phyloP scores from a whole-genome alignment of 768 basidiomycete species.

The Sarcodon sp. region DNA sequence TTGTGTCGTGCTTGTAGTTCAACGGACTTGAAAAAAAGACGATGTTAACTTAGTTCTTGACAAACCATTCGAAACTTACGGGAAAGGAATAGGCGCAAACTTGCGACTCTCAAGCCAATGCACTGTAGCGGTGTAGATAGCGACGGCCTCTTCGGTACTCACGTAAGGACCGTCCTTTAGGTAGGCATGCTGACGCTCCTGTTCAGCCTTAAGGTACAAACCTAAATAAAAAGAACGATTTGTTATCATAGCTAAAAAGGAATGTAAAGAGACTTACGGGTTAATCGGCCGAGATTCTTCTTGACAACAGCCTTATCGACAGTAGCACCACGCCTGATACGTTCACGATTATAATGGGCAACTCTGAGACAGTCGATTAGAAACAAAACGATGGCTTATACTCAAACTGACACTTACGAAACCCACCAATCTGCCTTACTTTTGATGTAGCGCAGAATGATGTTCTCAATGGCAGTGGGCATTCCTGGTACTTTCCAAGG shows the following conservation, averaged over 20 bases:
- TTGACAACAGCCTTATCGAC: constrained; percentile 98
- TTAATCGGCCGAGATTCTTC: constrained; percentile 97
- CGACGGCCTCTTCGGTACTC: constrained; percentile 96
- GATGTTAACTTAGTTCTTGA: background rate
- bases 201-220: constrained; percentile 96
- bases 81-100: constrained; percentile 98
- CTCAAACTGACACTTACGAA: constrained; percentile 36
- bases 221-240: constrained; percentile 20
- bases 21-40: constrained; percentile 43
- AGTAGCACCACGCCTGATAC: constrained; percentile 92
- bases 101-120: constrained; percentile 98
- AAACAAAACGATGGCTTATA: background rate
- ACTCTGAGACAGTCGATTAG: constrained; percentile 33
- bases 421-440: constrained; percentile 99
- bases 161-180: constrained; percentile 99
- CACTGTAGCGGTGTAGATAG: constrained; percentile 96
- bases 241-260: background rate
- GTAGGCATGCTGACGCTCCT: constrained; percentile 96
- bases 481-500: constrained; percentile 99
- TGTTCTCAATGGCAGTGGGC: constrained; percentile 99
- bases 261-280: constrained; percentile 38
- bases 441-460: constrained; percentile 98
- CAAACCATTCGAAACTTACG: constrained; percentile 31
- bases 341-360: constrained; percentile 96
- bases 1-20: constrained; percentile 99